Evolutionary conservation across 164 flowering plant species (phyloP).

Genomic region (Dillenia suffruticosa): DNA sequence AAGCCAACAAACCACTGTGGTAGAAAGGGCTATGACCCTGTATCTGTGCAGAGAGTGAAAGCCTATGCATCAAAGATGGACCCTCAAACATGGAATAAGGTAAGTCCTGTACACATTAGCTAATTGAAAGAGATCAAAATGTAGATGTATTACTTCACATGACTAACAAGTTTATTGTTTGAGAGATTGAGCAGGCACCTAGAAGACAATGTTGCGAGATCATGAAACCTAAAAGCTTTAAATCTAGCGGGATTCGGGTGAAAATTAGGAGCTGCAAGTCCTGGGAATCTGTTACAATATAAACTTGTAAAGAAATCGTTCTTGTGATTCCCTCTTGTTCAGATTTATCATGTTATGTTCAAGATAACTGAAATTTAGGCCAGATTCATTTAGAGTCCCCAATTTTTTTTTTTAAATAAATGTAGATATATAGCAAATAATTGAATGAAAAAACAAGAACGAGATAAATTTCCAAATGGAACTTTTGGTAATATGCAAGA

Average conservation of each 20-base stretch:
- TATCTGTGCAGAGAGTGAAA: constrained; percentile 20
- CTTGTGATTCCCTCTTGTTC: no score
- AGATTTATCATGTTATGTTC: no score
- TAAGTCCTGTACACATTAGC: constrained; percentile 7
- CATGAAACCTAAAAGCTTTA: constrained; percentile 8
- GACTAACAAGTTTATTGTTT: background rate
- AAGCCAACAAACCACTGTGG: constrained; percentile 19
- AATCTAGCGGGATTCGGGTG: constrained; percentile 21
- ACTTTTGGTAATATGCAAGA: no score
- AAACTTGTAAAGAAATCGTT: no score
- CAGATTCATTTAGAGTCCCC: no score
- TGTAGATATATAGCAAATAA: no score
- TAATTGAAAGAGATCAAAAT: no score
- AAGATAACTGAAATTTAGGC: no score
- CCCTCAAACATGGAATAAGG: constrained; percentile 36
- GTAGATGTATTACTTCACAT: background rate
- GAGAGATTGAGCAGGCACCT: constrained; percentile 33
- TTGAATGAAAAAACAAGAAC: no score
- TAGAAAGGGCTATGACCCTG: constrained; percentile 13
- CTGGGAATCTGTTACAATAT: constrained; percentile 15
- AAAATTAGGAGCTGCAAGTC: constrained; percentile 41
- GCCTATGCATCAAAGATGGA: constrained; percentile 41
- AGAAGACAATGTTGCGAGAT: constrained; percentile 68
- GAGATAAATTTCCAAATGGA: no score
- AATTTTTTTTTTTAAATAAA: no score